These are phyloP conservation scores for Conoideocrella luteorostrata DNA, from an alignment of 2,329 filamentous ascomycete species.

Conservation along the genomic window DNA sequence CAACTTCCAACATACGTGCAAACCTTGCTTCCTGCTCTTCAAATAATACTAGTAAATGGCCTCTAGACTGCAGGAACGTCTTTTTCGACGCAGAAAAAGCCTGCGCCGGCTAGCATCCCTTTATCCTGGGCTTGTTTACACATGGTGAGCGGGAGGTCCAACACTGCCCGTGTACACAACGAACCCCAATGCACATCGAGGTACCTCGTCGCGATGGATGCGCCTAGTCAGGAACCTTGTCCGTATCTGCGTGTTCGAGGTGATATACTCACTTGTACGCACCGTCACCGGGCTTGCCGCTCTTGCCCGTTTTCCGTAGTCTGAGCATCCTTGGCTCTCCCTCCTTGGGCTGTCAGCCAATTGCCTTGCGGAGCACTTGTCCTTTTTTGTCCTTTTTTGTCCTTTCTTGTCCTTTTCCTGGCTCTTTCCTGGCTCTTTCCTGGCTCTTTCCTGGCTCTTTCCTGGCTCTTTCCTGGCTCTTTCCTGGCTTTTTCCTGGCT, in stretches of 20 bases:
- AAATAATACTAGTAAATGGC: slow-evolving; percentile 1
- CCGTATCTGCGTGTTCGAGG: slow-evolving; percentile 4
- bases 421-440: slow-evolving; percentile 1
- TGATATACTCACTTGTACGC: slow-evolving; percentile 6
- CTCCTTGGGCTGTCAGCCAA: background rate
- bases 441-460: slow-evolving; percentile 2
- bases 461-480: background rate
- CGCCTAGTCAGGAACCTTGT: slow-evolving; percentile 8
- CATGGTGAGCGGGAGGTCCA: slow-evolving; percentile 6
- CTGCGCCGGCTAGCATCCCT: background rate
- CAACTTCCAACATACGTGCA: too few species aligned
- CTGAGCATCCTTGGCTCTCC: background rate
- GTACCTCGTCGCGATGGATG: slow-evolving; percentile 9
- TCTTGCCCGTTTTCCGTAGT: slow-evolving; percentile 6
- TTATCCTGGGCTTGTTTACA: background rate
- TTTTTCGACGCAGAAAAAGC: background rate
- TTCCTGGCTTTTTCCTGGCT: background rate
- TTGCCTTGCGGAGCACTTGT: background rate
- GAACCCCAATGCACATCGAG: slow-evolving; percentile 5
- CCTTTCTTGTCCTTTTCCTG: background rate
- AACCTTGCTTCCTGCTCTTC: too few species aligned
- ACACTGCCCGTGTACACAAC: slow-evolving; percentile 1
- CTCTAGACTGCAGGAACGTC: too few species aligned
- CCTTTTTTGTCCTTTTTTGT: background rate
- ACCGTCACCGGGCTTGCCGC: slow-evolving; percentile 4